Evolutionary conservation across 495 filamentous ascomycete species (phyloP).

Genomic region (Penicillium malachiteum): DNA sequence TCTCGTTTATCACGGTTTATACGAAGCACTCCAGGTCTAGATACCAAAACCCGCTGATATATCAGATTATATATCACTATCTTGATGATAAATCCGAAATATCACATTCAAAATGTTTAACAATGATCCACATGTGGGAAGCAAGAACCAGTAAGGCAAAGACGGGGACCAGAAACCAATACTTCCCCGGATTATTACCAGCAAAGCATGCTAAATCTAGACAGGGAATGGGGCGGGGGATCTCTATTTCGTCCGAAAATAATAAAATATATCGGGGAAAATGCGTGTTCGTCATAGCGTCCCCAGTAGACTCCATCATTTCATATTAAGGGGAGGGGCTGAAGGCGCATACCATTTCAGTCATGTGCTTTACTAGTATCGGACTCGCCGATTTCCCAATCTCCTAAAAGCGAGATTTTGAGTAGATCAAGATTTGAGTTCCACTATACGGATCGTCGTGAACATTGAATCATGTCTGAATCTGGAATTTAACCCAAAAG

Average conservation of each 20-base stretch:
- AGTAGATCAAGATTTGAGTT: not conserved
- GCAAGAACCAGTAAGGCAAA: too few species aligned
- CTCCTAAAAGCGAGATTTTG: not conserved
- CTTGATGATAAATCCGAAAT: too few species aligned
- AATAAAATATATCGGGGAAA: not conserved
- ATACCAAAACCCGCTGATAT: too few species aligned
- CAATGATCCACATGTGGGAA: too few species aligned
- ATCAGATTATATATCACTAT: too few species aligned
- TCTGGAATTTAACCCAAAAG: too few species aligned
- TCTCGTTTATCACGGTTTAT: too few species aligned
- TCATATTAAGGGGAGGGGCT: not conserved
- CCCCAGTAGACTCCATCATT: not conserved
- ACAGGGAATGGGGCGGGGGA: not conserved
- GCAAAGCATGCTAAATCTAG: not conserved
- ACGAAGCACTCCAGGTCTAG: too few species aligned
- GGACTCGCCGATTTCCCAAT: not conserved
- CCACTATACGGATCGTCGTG: not conserved
- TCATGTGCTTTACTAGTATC: not conserved
- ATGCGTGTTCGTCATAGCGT: constrained; percentile 4
- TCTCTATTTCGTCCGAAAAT: not conserved
- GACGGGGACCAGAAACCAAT: too few species aligned
- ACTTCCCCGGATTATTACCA: too few species aligned
- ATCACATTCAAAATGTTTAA: too few species aligned
- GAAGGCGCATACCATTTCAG: not conserved
- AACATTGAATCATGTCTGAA: too few species aligned